These are phyloP conservation scores for Blastobotrys terrestris DNA, from an alignment of 805 yeast species.

Conservation along the genomic window DNA sequence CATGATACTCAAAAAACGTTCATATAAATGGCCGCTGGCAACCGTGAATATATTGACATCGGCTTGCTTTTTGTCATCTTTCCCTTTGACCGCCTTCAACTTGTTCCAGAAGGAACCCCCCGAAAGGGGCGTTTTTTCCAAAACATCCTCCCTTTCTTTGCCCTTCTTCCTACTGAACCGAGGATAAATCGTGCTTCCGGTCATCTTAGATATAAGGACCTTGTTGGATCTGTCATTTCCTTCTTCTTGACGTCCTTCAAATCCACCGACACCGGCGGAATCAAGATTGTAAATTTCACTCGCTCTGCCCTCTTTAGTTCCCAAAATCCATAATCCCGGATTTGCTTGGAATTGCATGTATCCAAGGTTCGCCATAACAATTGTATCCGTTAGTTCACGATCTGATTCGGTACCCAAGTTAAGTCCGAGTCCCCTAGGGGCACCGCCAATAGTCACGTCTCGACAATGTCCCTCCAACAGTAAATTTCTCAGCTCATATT, in stretches of 20 bases:
- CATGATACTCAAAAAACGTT: slow-evolving; percentile 71
- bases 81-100: slow-evolving; percentile 4
- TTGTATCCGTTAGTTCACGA: slow-evolving; percentile 45
- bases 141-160: slow-evolving; percentile 27
- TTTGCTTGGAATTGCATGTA: slow-evolving; percentile 71
- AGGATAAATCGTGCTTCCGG: slow-evolving; percentile 43
- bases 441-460: slow-evolving; percentile 35
- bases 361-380: slow-evolving; percentile 74
- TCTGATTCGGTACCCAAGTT: slow-evolving; percentile 31
- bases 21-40: slow-evolving; percentile 78
- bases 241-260: slow-evolving; percentile 5
- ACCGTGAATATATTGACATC: slow-evolving; percentile 75
- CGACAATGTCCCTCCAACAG: slow-evolving; percentile 67
- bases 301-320: slow-evolving; percentile 39
- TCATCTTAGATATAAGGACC: slow-evolving; percentile 36
- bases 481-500: slow-evolving; percentile 47
- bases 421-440: slow-evolving; percentile 51
- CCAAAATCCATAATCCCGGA: slow-evolving; percentile 66
- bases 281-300: slow-evolving; percentile 36
- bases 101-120: slow-evolving; percentile 7
- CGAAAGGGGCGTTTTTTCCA: slow-evolving; percentile 8
- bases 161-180: slow-evolving; percentile 40
- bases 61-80: slow-evolving; percentile 37
- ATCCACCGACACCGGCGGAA: slow-evolving; percentile 8
- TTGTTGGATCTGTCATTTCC: slow-evolving; percentile 7